Conservation (phyloP, 306 rosid species). For the Quercus berberidifolia region DNA sequence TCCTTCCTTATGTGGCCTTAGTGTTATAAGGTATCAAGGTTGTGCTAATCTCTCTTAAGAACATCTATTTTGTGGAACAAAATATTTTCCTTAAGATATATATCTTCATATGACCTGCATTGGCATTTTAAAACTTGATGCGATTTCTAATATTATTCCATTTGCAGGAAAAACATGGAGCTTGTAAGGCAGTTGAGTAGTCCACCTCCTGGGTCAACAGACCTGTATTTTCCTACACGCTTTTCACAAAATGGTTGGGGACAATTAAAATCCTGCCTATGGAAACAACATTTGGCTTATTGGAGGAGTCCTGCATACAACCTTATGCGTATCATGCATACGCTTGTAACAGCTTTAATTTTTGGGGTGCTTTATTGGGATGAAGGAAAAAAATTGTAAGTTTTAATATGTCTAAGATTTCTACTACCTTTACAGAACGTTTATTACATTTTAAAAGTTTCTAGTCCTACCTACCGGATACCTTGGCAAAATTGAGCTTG, state of each 20-base stretch:
- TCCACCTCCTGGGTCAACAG: slow-evolving; percentile 48
- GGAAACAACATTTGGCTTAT: slow-evolving; percentile 21
- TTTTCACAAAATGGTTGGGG: slow-evolving; percentile 55
- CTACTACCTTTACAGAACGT: neutral
- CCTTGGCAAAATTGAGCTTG: neutral
- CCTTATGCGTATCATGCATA: neutral
- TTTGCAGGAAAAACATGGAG: slow-evolving; percentile 47
- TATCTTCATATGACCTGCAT: neutral
- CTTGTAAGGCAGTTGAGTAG: slow-evolving; percentile 42
- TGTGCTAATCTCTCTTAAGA: too few species aligned
- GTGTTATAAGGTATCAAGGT: neutral
- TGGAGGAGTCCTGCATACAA: slow-evolving; percentile 5
- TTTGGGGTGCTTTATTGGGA: slow-evolving; percentile 15
- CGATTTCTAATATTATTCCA: neutral
- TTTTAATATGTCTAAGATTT: neutral
- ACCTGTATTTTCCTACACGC: slow-evolving; percentile 43
- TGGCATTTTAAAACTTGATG: neutral
- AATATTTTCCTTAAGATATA: neutral
- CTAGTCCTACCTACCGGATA: neutral
- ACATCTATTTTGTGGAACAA: neutral
- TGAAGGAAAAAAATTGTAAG: slow-evolving; percentile 11
- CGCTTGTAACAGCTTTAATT: neutral
- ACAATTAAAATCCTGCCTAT: slow-evolving; percentile 12
- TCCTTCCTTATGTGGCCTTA: neutral
- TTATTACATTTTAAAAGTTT: neutral